Conservation (phyloP, 805 yeast species). For the Ogataea chonburiensis region DNA sequence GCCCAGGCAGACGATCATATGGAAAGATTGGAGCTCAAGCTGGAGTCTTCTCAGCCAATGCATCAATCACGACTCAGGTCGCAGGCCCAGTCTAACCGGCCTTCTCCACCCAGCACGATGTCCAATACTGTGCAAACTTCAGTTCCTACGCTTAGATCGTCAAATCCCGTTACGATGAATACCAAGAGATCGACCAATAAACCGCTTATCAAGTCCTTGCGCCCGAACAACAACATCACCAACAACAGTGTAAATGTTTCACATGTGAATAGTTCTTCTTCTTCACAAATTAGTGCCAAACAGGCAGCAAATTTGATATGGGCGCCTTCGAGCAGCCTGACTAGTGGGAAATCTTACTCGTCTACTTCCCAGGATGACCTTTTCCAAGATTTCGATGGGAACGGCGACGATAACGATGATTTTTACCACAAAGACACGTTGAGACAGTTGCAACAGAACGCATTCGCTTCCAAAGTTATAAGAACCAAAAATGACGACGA, state of each 20-base stretch:
- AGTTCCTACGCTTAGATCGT: conserved; percentile 32
- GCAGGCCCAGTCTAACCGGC: conserved; percentile 6
- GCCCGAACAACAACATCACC: conserved; percentile 15
- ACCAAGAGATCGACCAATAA: conserved; percentile 21
- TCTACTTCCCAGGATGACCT: conserved; percentile 22
- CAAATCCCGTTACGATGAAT: conserved; percentile 31
- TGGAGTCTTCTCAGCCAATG: conserved; percentile 13
- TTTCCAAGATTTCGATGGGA: conserved; percentile 30
- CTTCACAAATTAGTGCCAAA: conserved; percentile 28
- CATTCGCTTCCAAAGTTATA: conserved; percentile 20
- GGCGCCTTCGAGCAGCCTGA: conserved; percentile 36
- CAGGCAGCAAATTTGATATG: conserved; percentile 38
- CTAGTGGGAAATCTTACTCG: conserved; percentile 27
- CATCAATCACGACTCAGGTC: conserved; percentile 10
- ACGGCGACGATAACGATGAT: conserved; percentile 23
- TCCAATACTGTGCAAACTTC: conserved; percentile 14
- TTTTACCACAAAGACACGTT: conserved; percentile 29
- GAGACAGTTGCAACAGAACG: conserved; percentile 28
- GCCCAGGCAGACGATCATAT: conserved; percentile 39
- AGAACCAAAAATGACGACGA: conserved; percentile 21
- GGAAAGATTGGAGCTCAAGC: conserved; percentile 33
- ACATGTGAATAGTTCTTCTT: conserved; percentile 4
- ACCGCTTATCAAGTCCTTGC: conserved; percentile 25
- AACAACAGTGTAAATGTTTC: conserved; percentile 4
- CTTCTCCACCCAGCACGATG: conserved; percentile 18